Percentiles rank a stretch among this genome's conserved stretches.
phyloP scores from a whole-genome alignment of 306 rosid genomes.

The Rubus parviflorus region DNA sequence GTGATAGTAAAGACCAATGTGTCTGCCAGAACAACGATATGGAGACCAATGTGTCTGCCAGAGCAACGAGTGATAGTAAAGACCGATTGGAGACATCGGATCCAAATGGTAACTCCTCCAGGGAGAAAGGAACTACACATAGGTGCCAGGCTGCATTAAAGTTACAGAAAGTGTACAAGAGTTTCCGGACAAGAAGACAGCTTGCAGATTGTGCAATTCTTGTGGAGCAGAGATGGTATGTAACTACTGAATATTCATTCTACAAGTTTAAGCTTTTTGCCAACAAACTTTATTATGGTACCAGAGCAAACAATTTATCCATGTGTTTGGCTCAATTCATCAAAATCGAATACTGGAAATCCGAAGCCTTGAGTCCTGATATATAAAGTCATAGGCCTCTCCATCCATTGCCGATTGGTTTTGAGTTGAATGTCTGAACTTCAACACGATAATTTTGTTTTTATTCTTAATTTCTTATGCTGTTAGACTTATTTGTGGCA shows the following conservation, averaged over 20 bases:
- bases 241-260: neutral
- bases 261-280: neutral
- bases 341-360: neutral
- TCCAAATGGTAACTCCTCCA: slow-evolving; percentile 17
- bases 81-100: slow-evolving; percentile 4
- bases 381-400: neutral
- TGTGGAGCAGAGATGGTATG: slow-evolving; percentile 89
- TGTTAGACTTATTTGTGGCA: slow-evolving; percentile 8
- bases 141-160: slow-evolving; percentile 65
- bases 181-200: slow-evolving; percentile 81
- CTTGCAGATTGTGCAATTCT: slow-evolving; percentile 91
- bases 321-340: neutral
- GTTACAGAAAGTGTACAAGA: slow-evolving; percentile 89
- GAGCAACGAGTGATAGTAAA: too few relatives aligned
- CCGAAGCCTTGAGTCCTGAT: neutral
- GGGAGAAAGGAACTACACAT: slow-evolving; percentile 15
- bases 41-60: slow-evolving; percentile 22
- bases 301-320: neutral
- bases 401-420: neutral
- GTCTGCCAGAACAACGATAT: neutral
- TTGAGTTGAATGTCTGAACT: neutral
- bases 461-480: neutral
- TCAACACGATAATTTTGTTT: neutral
- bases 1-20: neutral
- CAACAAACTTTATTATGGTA: neutral